phyloP scores from a whole-genome alignment of 1,284 basidiomycete genomes.

The Malassezia pachydermatis region DNA sequence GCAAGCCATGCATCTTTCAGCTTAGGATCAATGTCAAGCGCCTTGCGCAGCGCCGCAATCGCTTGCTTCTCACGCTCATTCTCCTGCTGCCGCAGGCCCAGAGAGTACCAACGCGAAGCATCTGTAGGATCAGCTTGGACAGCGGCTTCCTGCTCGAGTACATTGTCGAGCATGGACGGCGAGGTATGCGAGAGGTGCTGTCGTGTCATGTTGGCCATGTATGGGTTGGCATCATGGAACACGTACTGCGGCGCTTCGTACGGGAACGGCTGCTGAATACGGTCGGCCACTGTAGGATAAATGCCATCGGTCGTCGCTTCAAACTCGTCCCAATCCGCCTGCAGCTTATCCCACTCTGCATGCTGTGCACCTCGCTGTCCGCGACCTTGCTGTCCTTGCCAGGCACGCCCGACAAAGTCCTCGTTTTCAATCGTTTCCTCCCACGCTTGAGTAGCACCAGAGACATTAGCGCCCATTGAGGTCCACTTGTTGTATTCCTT shows the following conservation, averaged over 20 bases:
- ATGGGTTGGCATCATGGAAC: slow-evolving; percentile 42
- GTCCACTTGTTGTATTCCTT: slow-evolving; percentile 35
- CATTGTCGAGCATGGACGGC: slow-evolving; percentile 21
- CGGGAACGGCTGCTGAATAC: slow-evolving; percentile 16
- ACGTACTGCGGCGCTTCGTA: slow-evolving; percentile 32
- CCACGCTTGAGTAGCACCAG: slow-evolving; percentile 25
- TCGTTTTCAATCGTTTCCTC: slow-evolving; percentile 24
- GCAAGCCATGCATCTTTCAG: slow-evolving; percentile 69
- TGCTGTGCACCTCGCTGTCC: slow-evolving; percentile 37
- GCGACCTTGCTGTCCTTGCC: slow-evolving; percentile 27
- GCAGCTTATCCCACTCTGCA: slow-evolving; percentile 59
- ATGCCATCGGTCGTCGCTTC: slow-evolving; percentile 26
- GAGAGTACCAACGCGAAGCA: slow-evolving; percentile 72
- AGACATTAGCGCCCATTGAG: slow-evolving; percentile 25
- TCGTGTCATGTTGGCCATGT: slow-evolving; percentile 26
- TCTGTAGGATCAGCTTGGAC: slow-evolving; percentile 69
- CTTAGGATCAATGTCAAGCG: slow-evolving; percentile 64
- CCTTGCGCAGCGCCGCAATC: slow-evolving; percentile 70
- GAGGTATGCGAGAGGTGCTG: slow-evolving; percentile 19
- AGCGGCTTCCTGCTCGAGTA: slow-evolving; percentile 74
- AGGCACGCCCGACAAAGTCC: slow-evolving; percentile 27
- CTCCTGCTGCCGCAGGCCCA: slow-evolving; percentile 95
- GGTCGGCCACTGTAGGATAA: not conserved
- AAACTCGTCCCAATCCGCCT: slow-evolving; percentile 65
- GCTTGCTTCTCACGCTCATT: slow-evolving; percentile 90